Percentiles rank a stretch among this genome's conserved stretches.
phyloP scores from a whole-genome alignment of 371 early-diverging fungal genomes.

The Mucor mucedo region DNA sequence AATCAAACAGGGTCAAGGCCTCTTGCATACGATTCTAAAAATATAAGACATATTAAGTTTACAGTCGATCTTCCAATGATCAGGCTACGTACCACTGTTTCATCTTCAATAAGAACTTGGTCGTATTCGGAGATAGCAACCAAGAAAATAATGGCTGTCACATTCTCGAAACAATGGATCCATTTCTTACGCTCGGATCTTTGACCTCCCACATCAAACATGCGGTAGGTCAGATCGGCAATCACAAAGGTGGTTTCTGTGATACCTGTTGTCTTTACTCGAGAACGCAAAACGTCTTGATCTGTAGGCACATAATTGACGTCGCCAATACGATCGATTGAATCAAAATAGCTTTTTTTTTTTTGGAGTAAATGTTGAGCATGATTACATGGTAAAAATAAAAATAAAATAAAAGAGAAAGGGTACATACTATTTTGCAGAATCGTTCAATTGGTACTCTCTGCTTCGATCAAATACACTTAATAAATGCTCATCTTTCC shows the following conservation, averaged over 20 bases:
- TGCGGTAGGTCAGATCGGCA: constrained; percentile 79
- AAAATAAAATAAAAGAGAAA: constrained; percentile 1
- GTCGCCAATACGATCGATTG: constrained; percentile 81
- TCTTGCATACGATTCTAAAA: constrained; percentile 90
- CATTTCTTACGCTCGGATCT: constrained; percentile 92
- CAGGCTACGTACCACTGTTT: constrained; percentile 61
- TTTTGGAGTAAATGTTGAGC: too few relatives aligned
- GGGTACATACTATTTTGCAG: constrained; percentile 69
- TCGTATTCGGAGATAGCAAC: constrained; percentile 94
- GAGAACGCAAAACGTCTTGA: constrained; percentile 82
- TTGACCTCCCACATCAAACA: constrained; percentile 97
- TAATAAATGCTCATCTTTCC: constrained; percentile 79
- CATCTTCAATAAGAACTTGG: constrained; percentile 93
- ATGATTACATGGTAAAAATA: background rate
- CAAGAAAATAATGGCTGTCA: constrained; percentile 90
- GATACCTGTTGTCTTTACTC: constrained; percentile 88
- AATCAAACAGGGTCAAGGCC: constrained; percentile 70
- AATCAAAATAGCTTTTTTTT: constrained; percentile 75
- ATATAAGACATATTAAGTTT: background rate
- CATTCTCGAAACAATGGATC: constrained; percentile 94
- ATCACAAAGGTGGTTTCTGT: constrained; percentile 87
- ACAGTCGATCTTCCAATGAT: too few relatives aligned
- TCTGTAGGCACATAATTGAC: constrained; percentile 83
- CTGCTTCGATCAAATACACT: constrained; percentile 70
- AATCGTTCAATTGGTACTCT: constrained; percentile 89